phyloP scores from a whole-genome alignment of 352 stramenopile species.

The Phytophthora agathidicida region DNA sequence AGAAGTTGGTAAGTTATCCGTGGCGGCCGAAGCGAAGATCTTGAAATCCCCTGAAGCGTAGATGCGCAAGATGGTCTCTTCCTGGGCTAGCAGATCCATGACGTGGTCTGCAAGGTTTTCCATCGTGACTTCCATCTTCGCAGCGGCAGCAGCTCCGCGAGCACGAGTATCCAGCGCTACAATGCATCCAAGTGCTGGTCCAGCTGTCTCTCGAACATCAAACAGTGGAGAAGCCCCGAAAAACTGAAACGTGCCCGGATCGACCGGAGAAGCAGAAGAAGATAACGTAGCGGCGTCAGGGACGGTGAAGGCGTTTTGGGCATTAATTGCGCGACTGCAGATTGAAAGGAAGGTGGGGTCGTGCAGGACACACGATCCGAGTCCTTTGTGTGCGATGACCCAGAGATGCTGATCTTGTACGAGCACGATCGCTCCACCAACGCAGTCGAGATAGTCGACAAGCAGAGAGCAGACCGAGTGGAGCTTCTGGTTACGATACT shows the following conservation, averaged over 20 bases:
- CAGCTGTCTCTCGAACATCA: constrained; percentile 34
- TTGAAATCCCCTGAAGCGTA: constrained; percentile 72
- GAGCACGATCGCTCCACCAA: constrained; percentile 68
- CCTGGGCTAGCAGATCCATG: constrained; percentile 60
- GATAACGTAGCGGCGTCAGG: constrained; percentile 39
- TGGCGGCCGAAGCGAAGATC: constrained; percentile 48
- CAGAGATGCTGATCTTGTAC: constrained; percentile 64
- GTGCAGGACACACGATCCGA: constrained; percentile 57
- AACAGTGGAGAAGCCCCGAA: constrained; percentile 63
- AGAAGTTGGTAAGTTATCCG: constrained; percentile 18
- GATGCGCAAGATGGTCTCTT: constrained; percentile 64
- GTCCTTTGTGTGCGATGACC: constrained; percentile 68
- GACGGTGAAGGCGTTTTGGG: constrained; percentile 53
- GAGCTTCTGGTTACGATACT: constrained; percentile 75
- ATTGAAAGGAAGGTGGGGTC: constrained; percentile 63
- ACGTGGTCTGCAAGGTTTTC: constrained; percentile 68
- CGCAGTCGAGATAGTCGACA: constrained; percentile 75
- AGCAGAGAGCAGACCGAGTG: constrained; percentile 73
- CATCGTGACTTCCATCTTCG: constrained; percentile 62
- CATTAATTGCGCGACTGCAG: constrained; percentile 50
- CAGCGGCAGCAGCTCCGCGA: constrained; percentile 36
- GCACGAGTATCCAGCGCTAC: constrained; percentile 61
- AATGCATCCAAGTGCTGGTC: constrained; percentile 58
- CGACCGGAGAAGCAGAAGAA: background rate
- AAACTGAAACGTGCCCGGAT: constrained; percentile 59